Conservation (phyloP, 2,329 filamentous ascomycete species). For the Pseudogymnoascus sp. region DNA sequence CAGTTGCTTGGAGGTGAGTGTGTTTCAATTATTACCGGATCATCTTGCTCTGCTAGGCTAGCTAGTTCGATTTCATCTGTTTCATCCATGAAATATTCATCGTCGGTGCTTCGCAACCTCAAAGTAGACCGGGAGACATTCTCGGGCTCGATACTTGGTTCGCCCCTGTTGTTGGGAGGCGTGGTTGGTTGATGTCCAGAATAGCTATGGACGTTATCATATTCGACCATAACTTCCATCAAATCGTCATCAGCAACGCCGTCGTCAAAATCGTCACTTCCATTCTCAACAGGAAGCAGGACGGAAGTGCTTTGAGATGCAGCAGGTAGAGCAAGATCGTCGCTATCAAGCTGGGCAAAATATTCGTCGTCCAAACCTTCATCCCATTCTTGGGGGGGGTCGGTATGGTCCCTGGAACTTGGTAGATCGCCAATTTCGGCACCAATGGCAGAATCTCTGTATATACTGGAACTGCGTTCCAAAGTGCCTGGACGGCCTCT, state of each 20-base stretch:
- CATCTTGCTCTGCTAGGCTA: conserved; percentile 15
- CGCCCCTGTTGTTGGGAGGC: background rate
- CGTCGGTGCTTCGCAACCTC: conserved; percentile 14
- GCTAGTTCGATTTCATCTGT: conserved; percentile 23
- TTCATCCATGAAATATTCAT: conserved; percentile 24
- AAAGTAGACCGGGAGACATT: background rate
- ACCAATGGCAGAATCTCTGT: background rate
- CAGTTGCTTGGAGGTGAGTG: conserved; percentile 18
- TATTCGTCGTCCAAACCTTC: background rate
- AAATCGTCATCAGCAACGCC: conserved; percentile 13
- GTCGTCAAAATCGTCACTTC: background rate
- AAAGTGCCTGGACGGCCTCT: background rate
- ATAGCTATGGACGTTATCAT: background rate
- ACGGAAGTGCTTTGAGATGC: background rate
- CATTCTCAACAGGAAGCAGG: background rate
- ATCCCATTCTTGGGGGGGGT: background rate
- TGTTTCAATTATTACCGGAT: conserved; percentile 16
- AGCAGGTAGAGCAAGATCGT: background rate
- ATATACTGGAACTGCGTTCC: background rate
- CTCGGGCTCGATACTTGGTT: background rate
- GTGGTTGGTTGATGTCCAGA: background rate
- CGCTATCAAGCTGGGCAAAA: background rate
- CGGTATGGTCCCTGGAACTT: background rate
- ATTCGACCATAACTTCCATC: conserved; percentile 16
- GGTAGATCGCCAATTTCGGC: background rate